Conservation (phyloP, 2,329 filamentous ascomycete species). For the Scedosporium boydii region DNA sequence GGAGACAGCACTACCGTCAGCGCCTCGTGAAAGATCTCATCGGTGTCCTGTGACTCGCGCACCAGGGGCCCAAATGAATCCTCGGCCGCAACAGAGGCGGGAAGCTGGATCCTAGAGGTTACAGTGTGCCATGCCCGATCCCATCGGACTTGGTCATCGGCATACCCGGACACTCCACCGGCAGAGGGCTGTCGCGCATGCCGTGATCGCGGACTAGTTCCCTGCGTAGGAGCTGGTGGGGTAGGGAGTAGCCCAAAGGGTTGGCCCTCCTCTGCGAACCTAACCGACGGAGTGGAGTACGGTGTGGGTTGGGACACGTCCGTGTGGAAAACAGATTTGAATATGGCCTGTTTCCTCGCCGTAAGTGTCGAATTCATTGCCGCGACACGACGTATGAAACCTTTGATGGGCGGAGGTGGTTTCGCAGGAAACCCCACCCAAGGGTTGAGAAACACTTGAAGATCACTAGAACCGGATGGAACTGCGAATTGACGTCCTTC, state of each 20-base stretch:
- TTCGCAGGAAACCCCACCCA: too few relatives aligned
- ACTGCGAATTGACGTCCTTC: too few relatives aligned
- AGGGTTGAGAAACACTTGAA: too few relatives aligned
- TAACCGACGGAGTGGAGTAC: conserved; percentile 25
- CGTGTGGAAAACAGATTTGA: conserved; percentile 47
- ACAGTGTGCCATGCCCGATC: conserved; percentile 55
- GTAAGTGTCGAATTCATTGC: conserved; percentile 35
- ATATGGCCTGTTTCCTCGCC: conserved; percentile 36
- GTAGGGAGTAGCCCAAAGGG: conserved; percentile 33
- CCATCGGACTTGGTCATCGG: conserved; percentile 43
- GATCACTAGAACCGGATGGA: too few relatives aligned
- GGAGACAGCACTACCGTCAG: conserved; percentile 45
- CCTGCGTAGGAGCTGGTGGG: conserved; percentile 12
- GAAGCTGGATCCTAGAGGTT: conserved; percentile 46
- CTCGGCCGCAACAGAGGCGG: conserved; percentile 43
- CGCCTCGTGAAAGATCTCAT: conserved; percentile 39
- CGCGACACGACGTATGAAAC: neutral
- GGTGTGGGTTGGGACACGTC: conserved; percentile 41
- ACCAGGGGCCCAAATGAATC: conserved; percentile 42
- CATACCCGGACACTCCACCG: neutral
- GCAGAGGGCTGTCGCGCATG: conserved; percentile 12
- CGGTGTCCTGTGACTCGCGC: conserved; percentile 31
- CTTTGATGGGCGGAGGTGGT: too few relatives aligned
- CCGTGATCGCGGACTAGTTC: conserved; percentile 4
- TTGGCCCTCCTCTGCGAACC: conserved; percentile 31